A percentile compares a stretch with the other conserved stretches of the same genome.
These are phyloP conservation scores for Ocimum tenuiflorum DNA, from an alignment of 257 asterid genomes.

Conservation along the genomic window DNA sequence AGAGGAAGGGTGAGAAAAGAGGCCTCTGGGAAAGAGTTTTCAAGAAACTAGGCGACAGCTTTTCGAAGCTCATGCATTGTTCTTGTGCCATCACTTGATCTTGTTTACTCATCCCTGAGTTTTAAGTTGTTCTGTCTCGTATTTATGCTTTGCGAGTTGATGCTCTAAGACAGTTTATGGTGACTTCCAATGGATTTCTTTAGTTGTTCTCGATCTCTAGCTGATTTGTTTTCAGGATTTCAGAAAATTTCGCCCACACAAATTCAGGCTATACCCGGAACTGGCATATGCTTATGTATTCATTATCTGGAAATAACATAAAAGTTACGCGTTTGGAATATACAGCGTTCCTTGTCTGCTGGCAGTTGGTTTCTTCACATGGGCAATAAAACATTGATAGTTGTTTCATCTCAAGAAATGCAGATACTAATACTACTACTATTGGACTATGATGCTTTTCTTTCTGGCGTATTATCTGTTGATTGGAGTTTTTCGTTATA, in stretches of 20 bases:
- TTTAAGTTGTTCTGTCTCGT: neutral
- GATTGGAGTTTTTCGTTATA: neutral
- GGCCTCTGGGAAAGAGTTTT: conserved; percentile 21
- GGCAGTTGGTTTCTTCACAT: neutral
- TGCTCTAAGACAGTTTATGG: neutral
- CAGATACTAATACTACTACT: neutral
- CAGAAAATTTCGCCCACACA: neutral
- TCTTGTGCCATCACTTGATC: neutral
- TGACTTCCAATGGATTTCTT: neutral
- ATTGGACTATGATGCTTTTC: neutral
- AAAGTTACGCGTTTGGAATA: neutral
- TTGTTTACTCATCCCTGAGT: neutral
- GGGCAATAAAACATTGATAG: neutral
- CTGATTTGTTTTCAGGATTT: neutral
- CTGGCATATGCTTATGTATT: conserved; percentile 3
- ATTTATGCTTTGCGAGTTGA: neutral
- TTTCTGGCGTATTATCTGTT: neutral
- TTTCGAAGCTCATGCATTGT: neutral
- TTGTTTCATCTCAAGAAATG: neutral
- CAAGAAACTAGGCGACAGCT: conserved; percentile 11
- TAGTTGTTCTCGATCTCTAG: conserved; percentile 2
- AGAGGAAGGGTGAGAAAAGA: conserved; percentile 28
- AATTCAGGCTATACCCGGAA: conserved; percentile 2
- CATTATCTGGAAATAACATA: neutral
- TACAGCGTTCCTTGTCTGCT: neutral